Conservation (phyloP, 106 monocot species). For the Allium fistulosum region DNA sequence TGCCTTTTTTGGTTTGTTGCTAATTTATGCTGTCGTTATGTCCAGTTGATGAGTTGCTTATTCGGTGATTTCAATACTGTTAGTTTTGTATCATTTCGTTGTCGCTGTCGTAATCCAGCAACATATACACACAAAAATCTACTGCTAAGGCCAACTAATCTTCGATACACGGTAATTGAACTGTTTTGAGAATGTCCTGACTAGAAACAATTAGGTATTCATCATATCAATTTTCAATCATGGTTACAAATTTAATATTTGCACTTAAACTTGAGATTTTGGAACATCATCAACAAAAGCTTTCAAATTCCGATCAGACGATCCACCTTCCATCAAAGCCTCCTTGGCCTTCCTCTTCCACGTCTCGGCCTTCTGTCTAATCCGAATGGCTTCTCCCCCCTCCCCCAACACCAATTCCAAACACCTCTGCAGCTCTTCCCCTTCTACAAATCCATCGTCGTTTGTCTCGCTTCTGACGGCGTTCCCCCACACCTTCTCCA, state of each 20-base stretch:
- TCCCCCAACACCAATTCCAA: constrained; percentile 10
- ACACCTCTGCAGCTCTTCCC: constrained; percentile 6
- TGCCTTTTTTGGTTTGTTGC: too few relatives aligned
- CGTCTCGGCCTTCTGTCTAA: constrained; percentile 6
- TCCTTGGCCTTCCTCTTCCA: constrained; percentile 21
- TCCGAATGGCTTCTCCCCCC: background rate
- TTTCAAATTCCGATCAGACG: constrained; percentile 18
- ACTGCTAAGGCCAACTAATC: too few relatives aligned
- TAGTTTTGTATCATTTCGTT: too few relatives aligned
- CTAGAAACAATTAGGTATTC: too few relatives aligned
- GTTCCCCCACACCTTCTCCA: constrained; percentile 1
- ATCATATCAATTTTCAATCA: too few relatives aligned
- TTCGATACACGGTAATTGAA: too few relatives aligned
- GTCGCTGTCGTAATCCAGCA: too few relatives aligned
- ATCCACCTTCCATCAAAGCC: constrained; percentile 15
- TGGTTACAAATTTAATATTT: background rate
- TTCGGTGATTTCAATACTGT: too few relatives aligned
- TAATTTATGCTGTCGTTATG: too few relatives aligned
- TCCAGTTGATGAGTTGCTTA: too few relatives aligned
- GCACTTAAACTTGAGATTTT: background rate
- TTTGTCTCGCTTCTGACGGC: background rate
- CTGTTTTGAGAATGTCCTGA: too few relatives aligned
- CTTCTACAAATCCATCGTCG: background rate
- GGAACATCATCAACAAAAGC: constrained; percentile 10
- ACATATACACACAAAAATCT: too few relatives aligned